Evolutionary conservation across 1,139 yeast genomes (phyloP), one percentile per base, ranked within the genome.

Genomic region (Arxiozyma telluris): DNA sequence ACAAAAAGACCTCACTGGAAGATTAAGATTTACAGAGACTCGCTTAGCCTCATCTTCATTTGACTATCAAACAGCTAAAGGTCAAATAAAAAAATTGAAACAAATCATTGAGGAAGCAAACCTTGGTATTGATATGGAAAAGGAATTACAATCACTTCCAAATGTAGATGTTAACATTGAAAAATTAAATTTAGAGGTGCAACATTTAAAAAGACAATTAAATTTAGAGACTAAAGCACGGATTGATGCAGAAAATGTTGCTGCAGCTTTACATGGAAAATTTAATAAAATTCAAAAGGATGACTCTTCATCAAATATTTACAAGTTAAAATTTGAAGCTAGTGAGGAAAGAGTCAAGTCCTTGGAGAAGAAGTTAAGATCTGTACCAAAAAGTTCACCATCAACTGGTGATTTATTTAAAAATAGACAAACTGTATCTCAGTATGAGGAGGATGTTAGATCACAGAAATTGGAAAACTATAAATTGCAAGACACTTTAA

Each of bases 1-100:
- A 57, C 81, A 80, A 57, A 64, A 63, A 47, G 78, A 79, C 58
- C 65, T 84, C 46, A 69, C 73, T n/a, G 83, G 84, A 51, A 88
- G 84, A 57, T 62, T 84, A 53, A 74, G 76, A 41, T 71, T 83
- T 60, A 68, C 85, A 15, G 85, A 82, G 59, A 77, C 80, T 0
- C 70, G 80, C 58, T 61, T 79, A 20, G 82, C 82, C 0, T 74
- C 82, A 8, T 79, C 80, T 50, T 72, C 80, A 2, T 77, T 78
- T 59, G 82, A 78, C 53, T 77, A 75, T 54, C 78, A 79, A 55
- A 76, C 72, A 43, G 60, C 76, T 51, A 70, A 69, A 48, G 74
- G 75, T n/a, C 73, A 74, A 49, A 53, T 77, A 9, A 69, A 70
- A 41, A 73, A 71, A 50, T 52, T 75, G 44, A 70, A 64, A 50